phyloP scores from a whole-genome alignment of 345 rosid species.

The Ceriops decandra region DNA sequence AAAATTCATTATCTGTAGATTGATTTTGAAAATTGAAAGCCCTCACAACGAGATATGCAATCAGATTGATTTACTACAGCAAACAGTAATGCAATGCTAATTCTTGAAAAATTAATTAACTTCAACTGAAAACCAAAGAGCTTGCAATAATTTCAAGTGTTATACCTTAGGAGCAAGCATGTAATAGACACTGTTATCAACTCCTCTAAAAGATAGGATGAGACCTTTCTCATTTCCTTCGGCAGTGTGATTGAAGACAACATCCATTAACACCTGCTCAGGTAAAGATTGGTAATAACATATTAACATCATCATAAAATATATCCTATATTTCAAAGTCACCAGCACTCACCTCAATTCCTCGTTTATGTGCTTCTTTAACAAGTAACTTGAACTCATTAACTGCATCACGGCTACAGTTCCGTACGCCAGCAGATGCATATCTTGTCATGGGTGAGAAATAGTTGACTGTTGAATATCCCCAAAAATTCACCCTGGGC shows the following conservation, averaged over 20 bases:
- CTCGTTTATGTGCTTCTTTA: conserved; percentile 89
- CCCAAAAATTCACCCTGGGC: conserved; percentile 93
- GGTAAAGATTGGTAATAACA: conserved; percentile 27
- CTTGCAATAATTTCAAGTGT: conserved; percentile 14
- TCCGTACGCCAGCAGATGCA: conserved; percentile 55
- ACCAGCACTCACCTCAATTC: conserved; percentile 71
- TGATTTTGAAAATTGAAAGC: no score
- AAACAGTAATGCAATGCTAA: neutral
- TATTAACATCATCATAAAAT: conserved; percentile 6
- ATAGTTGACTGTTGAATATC: conserved; percentile 83
- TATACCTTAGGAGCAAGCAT: conserved; percentile 96
- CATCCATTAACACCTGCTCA: conserved; percentile 86
- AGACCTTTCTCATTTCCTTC: conserved; percentile 98
- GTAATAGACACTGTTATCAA: conserved; percentile 88
- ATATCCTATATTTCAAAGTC: conserved; percentile 11
- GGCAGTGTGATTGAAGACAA: conserved; percentile 95
- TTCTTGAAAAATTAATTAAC: neutral
- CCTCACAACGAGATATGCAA: no score
- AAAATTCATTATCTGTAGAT: no score
- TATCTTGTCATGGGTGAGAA: conserved; percentile 95
- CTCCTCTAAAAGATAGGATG: conserved; percentile 79
- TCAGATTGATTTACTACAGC: no score
- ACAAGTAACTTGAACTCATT: conserved; percentile 83
- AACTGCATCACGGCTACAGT: conserved; percentile 64
- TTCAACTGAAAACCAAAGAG: neutral